Conservation (phyloP, 2,329 filamentous ascomycete genomes). For the Hymenoscyphus fructigenus region DNA sequence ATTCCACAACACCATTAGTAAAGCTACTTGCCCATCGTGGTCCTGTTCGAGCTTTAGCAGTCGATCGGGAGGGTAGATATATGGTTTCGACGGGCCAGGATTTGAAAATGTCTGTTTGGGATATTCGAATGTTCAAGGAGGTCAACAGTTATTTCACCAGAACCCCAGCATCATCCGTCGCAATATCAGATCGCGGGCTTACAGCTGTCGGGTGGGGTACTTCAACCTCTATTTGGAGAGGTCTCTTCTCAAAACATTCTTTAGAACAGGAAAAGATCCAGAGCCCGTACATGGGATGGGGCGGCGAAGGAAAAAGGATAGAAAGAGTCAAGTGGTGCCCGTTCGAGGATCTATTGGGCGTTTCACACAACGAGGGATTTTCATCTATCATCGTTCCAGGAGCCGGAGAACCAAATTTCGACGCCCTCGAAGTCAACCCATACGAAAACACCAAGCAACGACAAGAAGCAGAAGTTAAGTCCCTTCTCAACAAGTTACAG, state of each 20-base stretch:
- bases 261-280: constrained; percentile 76
- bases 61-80: constrained; percentile 89
- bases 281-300: constrained; percentile 91
- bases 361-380: constrained; percentile 83
- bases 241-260: constrained; percentile 74
- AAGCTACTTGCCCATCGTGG: constrained; percentile 89
- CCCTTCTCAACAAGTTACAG: constrained; percentile 87
- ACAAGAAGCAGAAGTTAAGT: constrained; percentile 87
- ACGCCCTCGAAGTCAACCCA: constrained; percentile 89
- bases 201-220: constrained; percentile 92
- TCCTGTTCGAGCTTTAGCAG: constrained; percentile 78
- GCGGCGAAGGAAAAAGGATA: constrained; percentile 77
- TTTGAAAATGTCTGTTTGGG: constrained; percentile 90
- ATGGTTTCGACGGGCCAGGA: constrained; percentile 95
- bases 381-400: constrained; percentile 88
- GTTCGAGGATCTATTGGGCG: constrained; percentile 87
- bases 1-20: constrained; percentile 79
- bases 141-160: constrained; percentile 86
- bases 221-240: constrained; percentile 85
- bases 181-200: constrained; percentile 85
- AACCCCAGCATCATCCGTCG: constrained; percentile 76
- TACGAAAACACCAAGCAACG: constrained; percentile 92
- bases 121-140: constrained; percentile 90
- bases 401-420: constrained; percentile 95
- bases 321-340: constrained; percentile 90